These are phyloP conservation scores for Tilletia horrida DNA, from an alignment of 1,284 basidiomycete species.

Conservation along the genomic window DNA sequence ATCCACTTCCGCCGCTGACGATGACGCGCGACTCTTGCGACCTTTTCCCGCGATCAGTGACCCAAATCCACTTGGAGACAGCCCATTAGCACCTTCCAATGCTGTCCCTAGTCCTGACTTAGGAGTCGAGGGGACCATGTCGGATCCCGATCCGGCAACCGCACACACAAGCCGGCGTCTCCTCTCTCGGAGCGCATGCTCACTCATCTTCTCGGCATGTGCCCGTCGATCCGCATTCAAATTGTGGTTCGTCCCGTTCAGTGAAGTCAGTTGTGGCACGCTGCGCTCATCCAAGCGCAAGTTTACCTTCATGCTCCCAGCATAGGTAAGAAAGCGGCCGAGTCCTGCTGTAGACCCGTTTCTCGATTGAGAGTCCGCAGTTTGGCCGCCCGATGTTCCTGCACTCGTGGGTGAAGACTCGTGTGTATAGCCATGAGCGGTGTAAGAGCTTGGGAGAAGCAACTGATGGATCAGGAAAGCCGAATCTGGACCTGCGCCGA, in stretches of 20 bases:
- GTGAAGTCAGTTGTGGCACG: background rate
- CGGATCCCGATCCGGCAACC: slow-evolving; percentile 32
- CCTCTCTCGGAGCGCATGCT: slow-evolving; percentile 26
- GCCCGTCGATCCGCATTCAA: background rate
- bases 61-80: no score
- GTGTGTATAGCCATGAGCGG: background rate
- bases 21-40: background rate
- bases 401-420: background rate
- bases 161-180: slow-evolving; percentile 37
- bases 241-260: background rate
- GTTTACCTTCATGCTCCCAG: slow-evolving; percentile 40
- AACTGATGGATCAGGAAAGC: background rate
- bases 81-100: slow-evolving; percentile 31
- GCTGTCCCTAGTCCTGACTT: slow-evolving; percentile 76
- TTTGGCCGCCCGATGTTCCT: background rate
- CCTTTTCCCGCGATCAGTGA: no score
- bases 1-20: background rate
- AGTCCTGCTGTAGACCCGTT: slow-evolving; percentile 20
- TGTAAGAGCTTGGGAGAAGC: background rate
- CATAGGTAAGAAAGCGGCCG: slow-evolving; percentile 45
- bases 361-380: no score
- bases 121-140: slow-evolving; percentile 61
- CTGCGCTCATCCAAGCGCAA: slow-evolving; percentile 39
- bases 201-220: background rate
- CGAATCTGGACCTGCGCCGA: background rate